Percentiles rank a stretch among this genome's conserved stretches.
These are phyloP conservation scores for Flagelloscypha sp. DNA, from an alignment of 768 basidiomycete species.

Conservation along the genomic window DNA sequence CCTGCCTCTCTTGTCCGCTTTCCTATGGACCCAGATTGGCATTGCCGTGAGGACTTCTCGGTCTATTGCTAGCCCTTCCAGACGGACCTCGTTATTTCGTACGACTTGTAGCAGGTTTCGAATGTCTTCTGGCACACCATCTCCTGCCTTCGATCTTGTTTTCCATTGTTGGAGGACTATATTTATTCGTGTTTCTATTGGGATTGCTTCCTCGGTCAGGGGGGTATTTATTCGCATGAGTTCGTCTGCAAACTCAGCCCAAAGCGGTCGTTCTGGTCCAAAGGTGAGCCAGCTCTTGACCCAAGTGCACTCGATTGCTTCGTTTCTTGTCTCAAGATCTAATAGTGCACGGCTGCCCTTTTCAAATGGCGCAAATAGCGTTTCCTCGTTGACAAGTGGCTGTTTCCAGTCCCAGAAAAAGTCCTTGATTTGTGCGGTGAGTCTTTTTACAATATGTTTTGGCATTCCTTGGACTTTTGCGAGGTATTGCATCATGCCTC, in stretches of 20 bases:
- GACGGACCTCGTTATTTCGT: slow-evolving; percentile 11
- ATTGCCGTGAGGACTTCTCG: slow-evolving; percentile 7
- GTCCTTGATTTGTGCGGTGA: slow-evolving; percentile 13
- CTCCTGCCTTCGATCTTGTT: slow-evolving; percentile 2
- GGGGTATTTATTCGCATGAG: slow-evolving; percentile 1
- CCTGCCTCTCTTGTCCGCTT: slow-evolving; percentile 3
- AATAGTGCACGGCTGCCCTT: slow-evolving; percentile 20
- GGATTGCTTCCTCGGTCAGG: neutral
- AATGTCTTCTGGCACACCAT: slow-evolving; percentile 7
- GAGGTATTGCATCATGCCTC: slow-evolving; percentile 26
- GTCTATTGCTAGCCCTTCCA: slow-evolving; percentile 11
- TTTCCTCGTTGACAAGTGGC: slow-evolving; percentile 12
- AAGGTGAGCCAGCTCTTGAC: slow-evolving; percentile 16
- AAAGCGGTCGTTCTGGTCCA: slow-evolving; percentile 13
- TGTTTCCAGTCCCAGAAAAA: slow-evolving; percentile 20
- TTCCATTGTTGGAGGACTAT: slow-evolving; percentile 5
- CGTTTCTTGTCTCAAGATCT: slow-evolving; percentile 15
- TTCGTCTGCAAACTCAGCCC: slow-evolving; percentile 21
- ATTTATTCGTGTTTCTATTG: neutral
- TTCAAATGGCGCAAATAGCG: slow-evolving; percentile 8
- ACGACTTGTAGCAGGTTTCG: slow-evolving; percentile 14
- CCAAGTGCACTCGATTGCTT: slow-evolving; percentile 14
- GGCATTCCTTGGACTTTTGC: slow-evolving; percentile 31
- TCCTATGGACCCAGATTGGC: slow-evolving; percentile 26
- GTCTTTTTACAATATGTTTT: slow-evolving; percentile 9